These are phyloP conservation scores for Theobroma grandiflorum DNA, from an alignment of 441 rosid species.

Conservation along the genomic window DNA sequence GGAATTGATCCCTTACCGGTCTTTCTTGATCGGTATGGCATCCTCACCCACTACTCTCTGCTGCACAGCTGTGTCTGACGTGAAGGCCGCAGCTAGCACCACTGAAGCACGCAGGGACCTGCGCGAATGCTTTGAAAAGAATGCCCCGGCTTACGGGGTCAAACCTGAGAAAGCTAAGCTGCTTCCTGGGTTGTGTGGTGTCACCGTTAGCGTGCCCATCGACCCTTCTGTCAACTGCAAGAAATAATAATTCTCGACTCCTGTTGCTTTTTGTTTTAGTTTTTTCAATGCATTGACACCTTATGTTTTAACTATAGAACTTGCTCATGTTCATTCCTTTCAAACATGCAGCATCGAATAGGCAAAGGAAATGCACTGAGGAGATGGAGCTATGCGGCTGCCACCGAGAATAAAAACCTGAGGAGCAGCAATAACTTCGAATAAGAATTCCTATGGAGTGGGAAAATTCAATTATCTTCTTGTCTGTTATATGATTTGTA, in stretches of 20 bases:
- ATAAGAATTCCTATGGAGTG: not conserved
- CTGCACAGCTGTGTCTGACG: not conserved
- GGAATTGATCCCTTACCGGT: slow-evolving; percentile 15
- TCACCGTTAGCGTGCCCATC: not conserved
- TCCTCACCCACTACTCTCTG: slow-evolving; percentile 12
- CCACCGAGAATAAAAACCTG: not conserved
- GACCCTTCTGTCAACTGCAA: slow-evolving; percentile 16
- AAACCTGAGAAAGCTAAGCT: slow-evolving; percentile 16
- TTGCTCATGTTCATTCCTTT: not conserved
- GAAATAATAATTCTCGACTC: not conserved
- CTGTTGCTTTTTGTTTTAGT: not conserved
- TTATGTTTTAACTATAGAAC: not conserved
- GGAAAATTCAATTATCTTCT: not conserved
- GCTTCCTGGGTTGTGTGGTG: slow-evolving; percentile 7
- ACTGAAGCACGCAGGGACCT: not conserved
- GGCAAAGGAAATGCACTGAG: not conserved
- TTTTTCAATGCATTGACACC: not conserved
- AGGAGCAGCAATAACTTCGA: not conserved
- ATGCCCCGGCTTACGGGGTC: not conserved
- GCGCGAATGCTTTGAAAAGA: slow-evolving; percentile 14
- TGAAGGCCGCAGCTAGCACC: not conserved
- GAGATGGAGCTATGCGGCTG: not conserved
- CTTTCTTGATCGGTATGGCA: not conserved
- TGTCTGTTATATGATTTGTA: not conserved
- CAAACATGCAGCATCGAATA: not conserved